phyloP scores from a whole-genome alignment of 1,284 basidiomycete species.

The Pulveroboletus ridleyi region DNA sequence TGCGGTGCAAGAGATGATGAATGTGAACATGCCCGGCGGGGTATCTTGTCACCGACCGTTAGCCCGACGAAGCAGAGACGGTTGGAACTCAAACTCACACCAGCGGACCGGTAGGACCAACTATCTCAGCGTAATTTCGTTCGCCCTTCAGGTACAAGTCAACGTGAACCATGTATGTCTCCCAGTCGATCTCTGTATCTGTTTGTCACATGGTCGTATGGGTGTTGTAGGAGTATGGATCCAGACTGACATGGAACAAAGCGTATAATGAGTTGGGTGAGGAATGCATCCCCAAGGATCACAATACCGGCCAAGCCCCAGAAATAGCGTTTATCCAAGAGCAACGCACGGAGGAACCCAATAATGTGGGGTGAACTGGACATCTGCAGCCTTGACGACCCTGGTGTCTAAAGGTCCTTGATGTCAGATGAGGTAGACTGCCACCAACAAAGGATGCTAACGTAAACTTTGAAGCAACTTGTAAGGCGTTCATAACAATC shows the following conservation, averaged over 20 bases:
- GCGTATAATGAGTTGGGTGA: conserved; percentile 81
- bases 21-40: conserved; percentile 94
- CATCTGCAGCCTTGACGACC: conserved; percentile 21
- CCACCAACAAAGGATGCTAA: background rate
- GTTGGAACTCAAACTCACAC: conserved; percentile 65
- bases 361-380: conserved; percentile 15
- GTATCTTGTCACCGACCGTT: conserved; percentile 63
- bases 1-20: conserved; percentile 74
- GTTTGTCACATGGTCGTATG: conserved; percentile 29
- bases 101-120: conserved; percentile 92
- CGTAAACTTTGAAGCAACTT: background rate
- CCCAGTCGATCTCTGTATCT: conserved; percentile 99
- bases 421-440: background rate
- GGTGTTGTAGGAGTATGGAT: conserved; percentile 14
- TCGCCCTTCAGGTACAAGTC: conserved; percentile 84
- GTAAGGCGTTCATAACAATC: background rate
- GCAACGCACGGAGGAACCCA: conserved; percentile 22
- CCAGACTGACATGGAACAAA: conserved; percentile 78
- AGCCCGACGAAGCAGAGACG: conserved; percentile 4
- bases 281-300: conserved; percentile 72
- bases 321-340: conserved; percentile 71
- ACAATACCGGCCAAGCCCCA: conserved; percentile 68
- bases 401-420: background rate
- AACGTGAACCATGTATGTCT: conserved; percentile 92
- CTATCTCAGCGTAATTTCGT: conserved; percentile 85